Evolutionary conservation across 2,329 filamentous ascomycete species (phyloP).

Genomic region (Colletotrichum tropicicola): DNA sequence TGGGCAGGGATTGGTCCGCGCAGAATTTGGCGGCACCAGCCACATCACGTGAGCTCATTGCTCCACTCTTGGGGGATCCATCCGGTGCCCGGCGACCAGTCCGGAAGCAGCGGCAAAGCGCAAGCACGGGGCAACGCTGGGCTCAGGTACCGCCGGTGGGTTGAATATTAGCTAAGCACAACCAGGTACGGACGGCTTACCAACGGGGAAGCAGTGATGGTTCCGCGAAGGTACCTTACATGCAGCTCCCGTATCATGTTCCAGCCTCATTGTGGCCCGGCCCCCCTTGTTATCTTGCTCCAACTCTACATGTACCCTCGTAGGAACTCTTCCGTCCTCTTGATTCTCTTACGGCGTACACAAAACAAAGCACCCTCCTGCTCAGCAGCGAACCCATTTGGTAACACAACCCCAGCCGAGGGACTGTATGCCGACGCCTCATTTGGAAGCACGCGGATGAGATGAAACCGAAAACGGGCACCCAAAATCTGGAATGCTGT

Average conservation of each 20-base stretch:
- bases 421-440: neutral
- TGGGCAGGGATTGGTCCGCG: constrained; percentile 26
- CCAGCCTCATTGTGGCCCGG: no score
- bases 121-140: neutral
- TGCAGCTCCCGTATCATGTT: no score
- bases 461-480: constrained; percentile 13
- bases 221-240: no score
- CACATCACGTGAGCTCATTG: constrained; percentile 26
- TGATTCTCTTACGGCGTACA: no score
- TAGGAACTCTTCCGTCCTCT: neutral
- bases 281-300: no score
- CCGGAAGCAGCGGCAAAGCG: constrained; percentile 14
- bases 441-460: neutral
- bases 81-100: constrained; percentile 26
- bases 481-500: neutral
- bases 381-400: neutral
- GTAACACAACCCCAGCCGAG: neutral
- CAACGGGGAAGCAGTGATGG: no score
- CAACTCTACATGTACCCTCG: no score
- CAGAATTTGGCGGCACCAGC: constrained; percentile 27
- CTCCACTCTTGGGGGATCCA: constrained; percentile 12
- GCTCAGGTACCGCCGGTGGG: no score
- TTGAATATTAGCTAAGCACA: constrained; percentile 1
- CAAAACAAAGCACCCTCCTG: neutral
- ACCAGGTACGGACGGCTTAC: neutral